These are phyloP conservation scores for Sarocladium oryzae DNA, from an alignment of 2,329 filamentous ascomycete species.

Conservation along the genomic window DNA sequence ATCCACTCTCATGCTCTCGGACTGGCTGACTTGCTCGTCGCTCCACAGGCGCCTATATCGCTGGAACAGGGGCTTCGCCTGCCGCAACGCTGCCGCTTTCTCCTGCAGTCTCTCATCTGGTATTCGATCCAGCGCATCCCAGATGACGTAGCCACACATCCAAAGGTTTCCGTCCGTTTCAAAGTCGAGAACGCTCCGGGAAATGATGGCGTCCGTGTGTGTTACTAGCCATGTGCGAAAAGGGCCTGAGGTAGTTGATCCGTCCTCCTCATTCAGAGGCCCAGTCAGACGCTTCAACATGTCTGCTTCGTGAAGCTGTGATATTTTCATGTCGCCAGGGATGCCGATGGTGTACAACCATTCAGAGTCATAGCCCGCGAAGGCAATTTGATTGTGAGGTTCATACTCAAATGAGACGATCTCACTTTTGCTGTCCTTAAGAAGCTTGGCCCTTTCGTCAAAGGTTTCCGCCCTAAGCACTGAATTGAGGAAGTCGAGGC, in stretches of 20 bases:
- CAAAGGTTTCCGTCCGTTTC: slow-evolving; percentile 4
- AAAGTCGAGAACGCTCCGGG: background rate
- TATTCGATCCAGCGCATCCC: background rate
- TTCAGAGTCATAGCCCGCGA: too few species aligned
- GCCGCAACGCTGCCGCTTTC: background rate
- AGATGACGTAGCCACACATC: slow-evolving; percentile 6
- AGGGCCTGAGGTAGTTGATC: background rate
- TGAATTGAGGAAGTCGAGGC: slow-evolving; percentile 7
- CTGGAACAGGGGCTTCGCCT: background rate
- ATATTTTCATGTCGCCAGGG: too few species aligned
- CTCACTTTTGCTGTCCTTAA: too few species aligned
- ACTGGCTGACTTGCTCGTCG: background rate
- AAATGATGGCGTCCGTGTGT: background rate
- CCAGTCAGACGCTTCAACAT: background rate
- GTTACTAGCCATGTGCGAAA: background rate
- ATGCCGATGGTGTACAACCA: too few species aligned
- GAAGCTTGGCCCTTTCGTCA: background rate
- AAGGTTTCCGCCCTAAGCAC: slow-evolving; percentile 1
- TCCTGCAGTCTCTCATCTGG: background rate
- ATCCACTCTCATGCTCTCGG: background rate
- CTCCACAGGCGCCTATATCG: background rate
- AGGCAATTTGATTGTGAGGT: too few species aligned
- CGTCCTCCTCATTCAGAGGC: background rate
- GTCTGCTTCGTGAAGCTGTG: background rate
- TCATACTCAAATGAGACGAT: too few species aligned